phyloP scores from a whole-genome alignment of 2,329 filamentous ascomycete genomes.

The Claviceps citrina region DNA sequence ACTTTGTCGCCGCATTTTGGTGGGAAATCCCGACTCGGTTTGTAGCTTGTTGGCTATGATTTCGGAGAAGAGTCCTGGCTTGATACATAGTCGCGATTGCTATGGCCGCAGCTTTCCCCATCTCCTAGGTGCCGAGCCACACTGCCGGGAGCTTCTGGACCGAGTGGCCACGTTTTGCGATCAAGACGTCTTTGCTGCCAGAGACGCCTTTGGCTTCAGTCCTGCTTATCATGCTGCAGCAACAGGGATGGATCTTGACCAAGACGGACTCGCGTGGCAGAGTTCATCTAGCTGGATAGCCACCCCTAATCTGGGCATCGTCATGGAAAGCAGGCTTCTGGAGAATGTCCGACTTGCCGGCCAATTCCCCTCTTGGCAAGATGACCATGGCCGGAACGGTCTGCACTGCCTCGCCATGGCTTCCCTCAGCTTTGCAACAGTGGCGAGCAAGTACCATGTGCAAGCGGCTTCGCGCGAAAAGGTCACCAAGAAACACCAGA shows the following conservation, averaged over 20 bases:
- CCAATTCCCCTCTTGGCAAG: conserved; percentile 11
- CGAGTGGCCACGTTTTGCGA: conserved; percentile 22
- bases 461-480: conserved; percentile 8
- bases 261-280: conserved; percentile 2
- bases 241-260: conserved; percentile 3
- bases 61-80: conserved; percentile 11
- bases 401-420: conserved; percentile 43
- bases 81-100: conserved; percentile 24
- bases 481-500: conserved; percentile 6
- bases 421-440: conserved; percentile 26
- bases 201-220: conserved; percentile 33
- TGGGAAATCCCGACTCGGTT: conserved; percentile 13
- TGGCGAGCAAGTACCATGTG: conserved; percentile 19
- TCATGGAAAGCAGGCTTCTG: conserved; percentile 12
- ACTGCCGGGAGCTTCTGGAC: conserved; percentile 15
- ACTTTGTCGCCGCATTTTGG: conserved; percentile 22
- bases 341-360: conserved; percentile 9
- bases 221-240: conserved; percentile 9
- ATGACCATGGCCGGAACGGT: conserved; percentile 35
- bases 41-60: conserved; percentile 13
- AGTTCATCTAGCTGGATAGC: conserved; percentile 2
- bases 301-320: conserved; percentile 5
- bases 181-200: conserved; percentile 18
- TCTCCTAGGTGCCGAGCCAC: conserved; percentile 14
- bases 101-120: conserved; percentile 41